Evolutionary conservation across 306 rosid species (phyloP).

Genomic region (Cucumis melo): DNA sequence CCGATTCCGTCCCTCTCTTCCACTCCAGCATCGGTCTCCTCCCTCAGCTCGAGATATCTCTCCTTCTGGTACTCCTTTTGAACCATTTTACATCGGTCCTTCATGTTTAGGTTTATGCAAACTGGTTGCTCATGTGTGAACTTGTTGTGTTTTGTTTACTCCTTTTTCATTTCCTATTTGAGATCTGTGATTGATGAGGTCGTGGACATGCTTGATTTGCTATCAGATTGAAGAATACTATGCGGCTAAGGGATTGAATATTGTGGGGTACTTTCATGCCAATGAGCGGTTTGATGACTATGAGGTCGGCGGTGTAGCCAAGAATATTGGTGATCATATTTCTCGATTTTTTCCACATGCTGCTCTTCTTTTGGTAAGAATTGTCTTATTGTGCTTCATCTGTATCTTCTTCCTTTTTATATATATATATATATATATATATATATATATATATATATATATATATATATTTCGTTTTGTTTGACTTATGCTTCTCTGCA

Average conservation of each 20-base stretch:
- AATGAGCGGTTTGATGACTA: slow-evolving; percentile 86
- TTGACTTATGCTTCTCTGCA: slow-evolving; percentile 13
- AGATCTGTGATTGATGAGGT: background rate
- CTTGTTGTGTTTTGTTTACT: background rate
- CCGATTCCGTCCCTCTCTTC: slow-evolving; percentile 88
- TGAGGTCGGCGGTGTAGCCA: slow-evolving; percentile 65
- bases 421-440: too few relatives aligned
- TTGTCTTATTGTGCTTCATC: background rate
- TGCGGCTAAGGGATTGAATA: slow-evolving; percentile 53
- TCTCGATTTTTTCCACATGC: slow-evolving; percentile 82
- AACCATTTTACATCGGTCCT: background rate
- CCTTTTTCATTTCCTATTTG: background rate
- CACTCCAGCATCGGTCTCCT: slow-evolving; percentile 85
- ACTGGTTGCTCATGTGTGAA: background rate
- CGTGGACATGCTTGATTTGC: slow-evolving; percentile 2
- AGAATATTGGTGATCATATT: slow-evolving; percentile 81
- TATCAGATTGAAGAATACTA: slow-evolving; percentile 71
- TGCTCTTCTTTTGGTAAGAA: slow-evolving; percentile 58
- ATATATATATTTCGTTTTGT: background rate
- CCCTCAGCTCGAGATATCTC: slow-evolving; percentile 95
- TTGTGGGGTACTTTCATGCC: slow-evolving; percentile 88
- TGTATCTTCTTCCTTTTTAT: too few relatives aligned
- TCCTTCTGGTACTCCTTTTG: slow-evolving; percentile 41
- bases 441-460: too few relatives aligned
- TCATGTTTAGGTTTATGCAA: background rate